Percentiles rank a stretch among this genome's conserved stretches.
phyloP scores from a whole-genome alignment of 2,329 filamentous ascomycete species.

The Cladophialophora yegresii region DNA sequence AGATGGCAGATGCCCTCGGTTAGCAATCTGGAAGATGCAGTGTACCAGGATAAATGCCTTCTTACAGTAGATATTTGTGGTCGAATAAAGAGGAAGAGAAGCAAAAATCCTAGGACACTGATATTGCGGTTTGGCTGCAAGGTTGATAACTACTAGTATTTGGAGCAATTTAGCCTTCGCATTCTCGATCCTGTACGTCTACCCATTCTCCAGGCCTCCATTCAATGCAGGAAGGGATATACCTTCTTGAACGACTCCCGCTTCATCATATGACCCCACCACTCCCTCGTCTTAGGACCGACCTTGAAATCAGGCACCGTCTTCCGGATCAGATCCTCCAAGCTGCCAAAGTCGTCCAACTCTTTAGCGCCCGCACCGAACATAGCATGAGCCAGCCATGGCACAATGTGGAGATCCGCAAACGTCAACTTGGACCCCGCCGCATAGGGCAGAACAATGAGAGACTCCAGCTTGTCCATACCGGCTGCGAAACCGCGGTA shows the following conservation, averaged over 20 bases:
- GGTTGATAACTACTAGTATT: not conserved
- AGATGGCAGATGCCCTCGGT: not conserved
- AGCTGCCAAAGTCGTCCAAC: conserved; percentile 19
- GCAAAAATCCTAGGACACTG: too few species aligned
- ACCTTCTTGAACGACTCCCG: conserved; percentile 19
- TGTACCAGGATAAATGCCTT: not conserved
- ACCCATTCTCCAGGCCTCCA: not conserved
- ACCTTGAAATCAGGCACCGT: conserved; percentile 26
- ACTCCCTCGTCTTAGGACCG: conserved; percentile 22
- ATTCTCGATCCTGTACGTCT: not conserved
- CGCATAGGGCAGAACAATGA: conserved; percentile 26
- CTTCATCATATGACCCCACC: conserved; percentile 21
- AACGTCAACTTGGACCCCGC: conserved; percentile 23
- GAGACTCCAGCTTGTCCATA: conserved; percentile 19
- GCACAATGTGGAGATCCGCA: conserved; percentile 30
- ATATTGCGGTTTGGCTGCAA: not conserved
- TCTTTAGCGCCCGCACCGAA: conserved; percentile 19
- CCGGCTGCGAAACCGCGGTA: conserved; percentile 20
- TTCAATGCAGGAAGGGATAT: conserved; percentile 23
- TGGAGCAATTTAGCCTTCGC: too few species aligned
- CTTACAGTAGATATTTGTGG: too few species aligned
- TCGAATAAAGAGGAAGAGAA: too few species aligned
- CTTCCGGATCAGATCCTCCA: conserved; percentile 27
- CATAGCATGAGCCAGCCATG: conserved; percentile 31
- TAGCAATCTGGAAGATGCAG: not conserved